These are phyloP conservation scores for Sphenostylis stenocarpa DNA, from an alignment of 306 rosid genomes.

Conservation along the genomic window DNA sequence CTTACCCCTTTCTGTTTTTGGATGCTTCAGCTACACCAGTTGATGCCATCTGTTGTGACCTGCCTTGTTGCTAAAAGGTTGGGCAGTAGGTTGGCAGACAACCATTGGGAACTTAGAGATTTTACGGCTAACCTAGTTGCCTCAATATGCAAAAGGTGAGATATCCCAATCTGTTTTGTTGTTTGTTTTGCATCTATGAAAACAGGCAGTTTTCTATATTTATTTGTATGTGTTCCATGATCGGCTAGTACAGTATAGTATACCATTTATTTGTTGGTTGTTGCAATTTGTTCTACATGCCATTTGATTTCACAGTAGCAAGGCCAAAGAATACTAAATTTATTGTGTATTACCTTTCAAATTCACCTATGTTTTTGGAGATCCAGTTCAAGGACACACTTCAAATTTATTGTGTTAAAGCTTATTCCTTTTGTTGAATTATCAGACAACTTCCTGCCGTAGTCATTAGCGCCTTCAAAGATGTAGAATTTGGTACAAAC, in stretches of 20 bases:
- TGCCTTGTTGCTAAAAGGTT: slow-evolving; percentile 86
- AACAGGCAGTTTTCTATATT: background rate
- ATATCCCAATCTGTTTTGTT: slow-evolving; percentile 23
- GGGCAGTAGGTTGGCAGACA: slow-evolving; percentile 75
- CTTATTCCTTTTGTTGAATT: slow-evolving; percentile 8
- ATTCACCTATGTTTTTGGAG: slow-evolving; percentile 14
- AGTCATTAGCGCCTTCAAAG: background rate
- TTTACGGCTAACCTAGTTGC: slow-evolving; percentile 79
- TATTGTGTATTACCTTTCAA: background rate
- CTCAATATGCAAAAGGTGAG: slow-evolving; percentile 83
- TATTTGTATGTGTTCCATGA: background rate
- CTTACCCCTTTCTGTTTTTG: slow-evolving; percentile 12
- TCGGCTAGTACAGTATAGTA: no score
- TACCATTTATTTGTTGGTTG: slow-evolving; percentile 12
- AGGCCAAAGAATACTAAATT: background rate
- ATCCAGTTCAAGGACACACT: background rate
- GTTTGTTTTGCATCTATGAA: slow-evolving; percentile 23
- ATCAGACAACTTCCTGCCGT: slow-evolving; percentile 1
- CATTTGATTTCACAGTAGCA: background rate
- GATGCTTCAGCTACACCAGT: slow-evolving; percentile 72
- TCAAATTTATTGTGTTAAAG: slow-evolving; percentile 8
- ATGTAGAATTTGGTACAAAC: slow-evolving; percentile 5
- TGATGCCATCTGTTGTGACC: slow-evolving; percentile 94
- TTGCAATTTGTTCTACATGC: background rate
- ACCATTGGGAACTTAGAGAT: slow-evolving; percentile 91